A percentile compares a stretch with the other conserved stretches of the same genome.
phyloP scores from a whole-genome alignment of 805 yeast species.

The Candida argentea region DNA sequence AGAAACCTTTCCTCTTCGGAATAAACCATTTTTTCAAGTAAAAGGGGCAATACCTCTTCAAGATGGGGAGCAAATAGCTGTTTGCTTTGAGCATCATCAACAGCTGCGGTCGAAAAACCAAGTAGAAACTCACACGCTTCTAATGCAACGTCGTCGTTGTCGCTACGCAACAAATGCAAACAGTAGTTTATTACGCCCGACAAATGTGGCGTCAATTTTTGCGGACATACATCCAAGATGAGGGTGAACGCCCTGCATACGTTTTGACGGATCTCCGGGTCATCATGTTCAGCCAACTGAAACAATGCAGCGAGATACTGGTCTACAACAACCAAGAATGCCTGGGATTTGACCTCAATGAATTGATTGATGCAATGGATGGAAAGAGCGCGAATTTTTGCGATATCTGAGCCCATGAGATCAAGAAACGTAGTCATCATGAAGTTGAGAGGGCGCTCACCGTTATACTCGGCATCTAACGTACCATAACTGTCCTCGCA shows the following conservation, averaged over 20 bases:
- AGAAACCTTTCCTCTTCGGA: conserved; percentile 69
- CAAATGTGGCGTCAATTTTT: conserved; percentile 67
- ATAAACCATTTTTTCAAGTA: conserved; percentile 77
- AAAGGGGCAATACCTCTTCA: conserved; percentile 58
- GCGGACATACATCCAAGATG: conserved; percentile 70
- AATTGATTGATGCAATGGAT: conserved; percentile 71
- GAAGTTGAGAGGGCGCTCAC: conserved; percentile 56
- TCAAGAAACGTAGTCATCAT: conserved; percentile 58
- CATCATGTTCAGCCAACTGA: conserved; percentile 52
- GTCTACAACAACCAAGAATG: conserved; percentile 56
- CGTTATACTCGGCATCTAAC: conserved; percentile 56
- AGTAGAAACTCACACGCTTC: conserved; percentile 92
- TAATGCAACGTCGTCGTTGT: conserved; percentile 65
- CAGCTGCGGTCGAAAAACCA: conserved; percentile 52
- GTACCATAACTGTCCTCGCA: conserved; percentile 76
- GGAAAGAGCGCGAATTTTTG: conserved; percentile 48
- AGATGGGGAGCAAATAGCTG: conserved; percentile 46
- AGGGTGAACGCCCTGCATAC: conserved; percentile 68
- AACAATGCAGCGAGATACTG: conserved; percentile 56
- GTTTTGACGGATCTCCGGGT: conserved; percentile 54
- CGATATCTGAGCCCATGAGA: conserved; percentile 28
- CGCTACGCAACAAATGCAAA: conserved; percentile 56
- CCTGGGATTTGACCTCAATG: conserved; percentile 58
- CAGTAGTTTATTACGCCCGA: conserved; percentile 82
- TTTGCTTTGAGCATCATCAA: conserved; percentile 25